Base-by-base conservation (phyloP, 1,284 basidiomycete genomes). In the Amylostereum chailletii region DNA sequence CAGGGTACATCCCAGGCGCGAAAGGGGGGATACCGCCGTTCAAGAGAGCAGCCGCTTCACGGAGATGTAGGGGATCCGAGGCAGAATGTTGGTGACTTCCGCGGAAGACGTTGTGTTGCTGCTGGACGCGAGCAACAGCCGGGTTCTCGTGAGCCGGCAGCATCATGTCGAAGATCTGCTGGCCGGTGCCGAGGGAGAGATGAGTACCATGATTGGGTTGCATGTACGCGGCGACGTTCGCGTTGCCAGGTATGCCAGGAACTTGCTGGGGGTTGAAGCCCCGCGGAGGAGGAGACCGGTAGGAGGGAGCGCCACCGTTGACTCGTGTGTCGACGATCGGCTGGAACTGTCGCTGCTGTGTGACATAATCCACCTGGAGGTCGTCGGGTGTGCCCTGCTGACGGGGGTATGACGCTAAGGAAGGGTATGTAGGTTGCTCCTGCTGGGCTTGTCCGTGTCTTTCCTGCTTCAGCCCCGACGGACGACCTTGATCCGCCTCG, bases 111-210 rank as follows among this genome's bases (percentile, higher is more conserved):
- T 77, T 79, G 60, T 82, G 81, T 58, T 85, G 85, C 58, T 86
- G 84, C 62, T 89, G 86, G 46, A 85, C 76, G 55, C 86, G 83
- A 50, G 77, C 74, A 52, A 86, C 77, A 27, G 82, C 77, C 40
- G 84, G 76, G 51, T 74, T 73, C 54, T 85, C 81, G 49, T 71
- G 69, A 52, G 74, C 63, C 7, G 82, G 78, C 46, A 82, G 65
- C 75, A 87, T 82, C 79, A 87, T 83, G 59, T 89, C 84, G 57
- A 86, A 88, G 52, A 87, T 58, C 58, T 87, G 86, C 58, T 86
- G 85, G 19, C 79, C 71, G 60, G 77, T 85, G 52, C 78, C 81
- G 48, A 87, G 67, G 9, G 84, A 79, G 53, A 86, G 71, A 52
- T 82, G 27, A 7, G 5, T 29, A 31, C 19, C 42, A 27, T 26